These are phyloP conservation scores for Nematocida minor DNA, from an alignment of 371 early-diverging fungal genomes.

Conservation along the genomic window DNA sequence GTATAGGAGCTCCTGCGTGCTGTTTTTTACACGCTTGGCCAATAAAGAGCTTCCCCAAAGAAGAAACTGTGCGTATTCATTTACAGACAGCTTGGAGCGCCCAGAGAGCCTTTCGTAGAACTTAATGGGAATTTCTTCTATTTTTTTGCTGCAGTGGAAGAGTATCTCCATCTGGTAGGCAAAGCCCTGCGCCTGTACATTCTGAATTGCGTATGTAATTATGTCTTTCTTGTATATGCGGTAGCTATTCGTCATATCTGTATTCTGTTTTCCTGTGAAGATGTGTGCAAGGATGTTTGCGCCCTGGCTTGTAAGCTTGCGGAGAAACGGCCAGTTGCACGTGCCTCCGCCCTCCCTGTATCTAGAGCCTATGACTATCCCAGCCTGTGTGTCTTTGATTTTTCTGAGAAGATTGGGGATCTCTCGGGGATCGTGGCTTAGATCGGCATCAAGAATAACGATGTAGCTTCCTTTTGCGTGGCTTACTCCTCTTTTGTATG, in stretches of 20 bases:
- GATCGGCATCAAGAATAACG: conserved; percentile 95
- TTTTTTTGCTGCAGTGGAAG: conserved; percentile 75
- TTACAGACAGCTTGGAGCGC: conserved; percentile 50
- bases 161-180: conserved; percentile 99
- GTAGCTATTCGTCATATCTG: conserved; percentile 91
- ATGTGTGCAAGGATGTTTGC: conserved; percentile 90
- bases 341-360: conserved; percentile 74
- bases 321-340: conserved; percentile 91
- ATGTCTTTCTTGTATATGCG: conserved; percentile 86
- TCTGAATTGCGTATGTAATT: conserved; percentile 73
- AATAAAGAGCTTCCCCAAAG: conserved; percentile 3
- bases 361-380: conserved; percentile 89
- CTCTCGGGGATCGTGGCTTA: conserved; percentile 95
- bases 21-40: background rate
- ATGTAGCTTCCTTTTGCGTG: conserved; percentile 83
- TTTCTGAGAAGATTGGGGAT: conserved; percentile 70
- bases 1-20: background rate
- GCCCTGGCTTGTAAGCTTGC: conserved; percentile 86
- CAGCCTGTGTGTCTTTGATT: conserved; percentile 71
- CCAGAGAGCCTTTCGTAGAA: conserved; percentile 63
- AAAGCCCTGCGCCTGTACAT: conserved; percentile 83
- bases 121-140: conserved; percentile 70
- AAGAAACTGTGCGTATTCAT: conserved; percentile 41
- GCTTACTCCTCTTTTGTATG: conserved; percentile 86
- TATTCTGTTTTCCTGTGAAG: conserved; percentile 74